Evolutionary conservation across 2,329 filamentous ascomycete genomes (phyloP).

Genomic region (Byssoonygena ceratinophila): DNA sequence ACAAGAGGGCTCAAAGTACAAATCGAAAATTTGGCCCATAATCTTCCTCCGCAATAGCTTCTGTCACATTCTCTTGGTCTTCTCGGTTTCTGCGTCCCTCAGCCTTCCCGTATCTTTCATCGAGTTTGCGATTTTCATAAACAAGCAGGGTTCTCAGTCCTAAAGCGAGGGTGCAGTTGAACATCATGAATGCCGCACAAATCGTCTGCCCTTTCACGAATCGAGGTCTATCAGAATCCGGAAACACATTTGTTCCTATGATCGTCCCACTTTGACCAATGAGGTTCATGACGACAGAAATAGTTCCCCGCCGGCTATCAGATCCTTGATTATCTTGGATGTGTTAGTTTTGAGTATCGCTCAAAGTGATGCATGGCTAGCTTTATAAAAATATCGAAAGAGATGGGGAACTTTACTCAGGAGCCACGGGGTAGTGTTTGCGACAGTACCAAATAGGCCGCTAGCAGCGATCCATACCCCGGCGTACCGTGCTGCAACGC

Average conservation of each 20-base stretch:
- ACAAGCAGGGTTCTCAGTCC: constrained; percentile 45
- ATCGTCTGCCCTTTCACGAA: constrained; percentile 49
- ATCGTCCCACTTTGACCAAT: constrained; percentile 56
- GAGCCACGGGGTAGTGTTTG: constrained; percentile 61
- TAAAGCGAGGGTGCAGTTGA: constrained; percentile 48
- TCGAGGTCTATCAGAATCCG: constrained; percentile 38
- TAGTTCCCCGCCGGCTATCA: constrained; percentile 55
- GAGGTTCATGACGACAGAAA: constrained; percentile 57
- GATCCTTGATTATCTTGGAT: constrained; percentile 54
- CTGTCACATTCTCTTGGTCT: constrained; percentile 11
- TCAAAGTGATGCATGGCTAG: background rate
- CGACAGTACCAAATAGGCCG: constrained; percentile 57
- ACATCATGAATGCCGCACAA: constrained; percentile 52
- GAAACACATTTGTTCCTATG: constrained; percentile 55
- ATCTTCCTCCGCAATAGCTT: constrained; percentile 30
- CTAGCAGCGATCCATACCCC: constrained; percentile 47
- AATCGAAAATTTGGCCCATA: constrained; percentile 32
- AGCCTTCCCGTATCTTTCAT: constrained; percentile 36
- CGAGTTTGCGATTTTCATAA: constrained; percentile 52
- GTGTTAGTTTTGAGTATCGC: background rate
- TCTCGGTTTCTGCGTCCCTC: constrained; percentile 14
- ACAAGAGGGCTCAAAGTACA: constrained; percentile 22
- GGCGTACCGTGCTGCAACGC: constrained; percentile 41
- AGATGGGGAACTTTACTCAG: constrained; percentile 37
- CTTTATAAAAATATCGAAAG: no score